Conservation (phyloP, 1,284 basidiomycete species). For the Bjerkandera adusta region DNA sequence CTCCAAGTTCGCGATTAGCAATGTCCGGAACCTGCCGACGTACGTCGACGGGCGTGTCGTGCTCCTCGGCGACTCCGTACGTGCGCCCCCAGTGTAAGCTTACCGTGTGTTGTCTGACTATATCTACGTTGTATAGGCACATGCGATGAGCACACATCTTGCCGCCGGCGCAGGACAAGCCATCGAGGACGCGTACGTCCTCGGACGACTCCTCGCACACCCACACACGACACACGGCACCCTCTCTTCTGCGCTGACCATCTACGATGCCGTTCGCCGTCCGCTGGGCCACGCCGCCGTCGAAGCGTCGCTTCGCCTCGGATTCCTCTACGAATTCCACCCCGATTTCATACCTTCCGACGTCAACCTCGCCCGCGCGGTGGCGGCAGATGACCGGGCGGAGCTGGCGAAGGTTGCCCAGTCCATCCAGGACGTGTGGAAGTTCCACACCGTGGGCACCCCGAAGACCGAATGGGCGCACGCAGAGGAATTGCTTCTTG, state of each 20-base stretch:
- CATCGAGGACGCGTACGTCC: conserved; percentile 36
- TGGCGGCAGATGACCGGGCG: neutral
- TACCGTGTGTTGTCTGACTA: neutral
- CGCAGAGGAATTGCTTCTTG: neutral
- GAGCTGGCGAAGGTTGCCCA: neutral
- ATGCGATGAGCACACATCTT: conserved; percentile 32
- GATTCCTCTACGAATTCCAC: conserved; percentile 33
- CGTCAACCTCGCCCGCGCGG: neutral
- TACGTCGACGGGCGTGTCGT: conserved; percentile 24
- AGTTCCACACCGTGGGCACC: neutral
- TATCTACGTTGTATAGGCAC: neutral
- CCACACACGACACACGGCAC: conserved; percentile 28
- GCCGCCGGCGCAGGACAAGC: conserved; percentile 13
- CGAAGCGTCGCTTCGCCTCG: conserved; percentile 28
- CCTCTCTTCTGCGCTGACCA: conserved; percentile 35
- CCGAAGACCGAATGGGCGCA: neutral
- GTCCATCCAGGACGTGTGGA: neutral
- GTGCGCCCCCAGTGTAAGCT: conserved; percentile 4
- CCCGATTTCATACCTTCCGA: neutral
- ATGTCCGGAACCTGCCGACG: conserved; percentile 24
- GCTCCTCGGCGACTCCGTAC: conserved; percentile 31
- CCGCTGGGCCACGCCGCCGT: conserved; percentile 36
- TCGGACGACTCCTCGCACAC: conserved; percentile 44
- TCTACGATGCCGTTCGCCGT: conserved; percentile 42
- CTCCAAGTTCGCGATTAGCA: conserved; percentile 33